Evolutionary conservation across 495 filamentous ascomycete species (phyloP), one percentile per base, ranked within the genome.

Genomic region (Daldinia childiae): DNA sequence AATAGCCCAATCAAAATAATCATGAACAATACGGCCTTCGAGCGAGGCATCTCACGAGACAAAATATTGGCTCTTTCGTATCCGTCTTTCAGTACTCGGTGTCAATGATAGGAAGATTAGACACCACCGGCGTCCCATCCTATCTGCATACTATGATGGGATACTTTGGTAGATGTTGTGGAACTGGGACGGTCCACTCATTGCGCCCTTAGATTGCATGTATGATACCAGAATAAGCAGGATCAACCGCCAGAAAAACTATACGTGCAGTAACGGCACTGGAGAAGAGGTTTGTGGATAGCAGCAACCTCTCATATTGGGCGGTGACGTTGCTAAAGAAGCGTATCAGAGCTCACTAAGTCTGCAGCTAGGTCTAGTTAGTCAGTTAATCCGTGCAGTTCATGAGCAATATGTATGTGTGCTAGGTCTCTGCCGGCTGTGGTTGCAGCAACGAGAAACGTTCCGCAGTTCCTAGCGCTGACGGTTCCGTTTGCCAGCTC

Each of bases 101-200:
- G n/a, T 17, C 30, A 30, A 27, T 55, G 58, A 64, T 58, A 57
- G 48, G 54, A 32, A 62, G 32, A 41, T 41, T 60, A 52, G 54
- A 59, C 48, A 72, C 11, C 14, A 36, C 61, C 32, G 24, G 59
- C 30, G 30, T 68, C 43, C 56, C 51, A 61, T 43, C 38, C 57
- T 41, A 48, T 69, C 58, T 69, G 62, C 58, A 69, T 73, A 58
- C 58, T 51, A 59, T 69, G 58, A 54, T 34, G 51, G 59, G 62
- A 73, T 66, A 69, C 62, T 62, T 48, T 73, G 66, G 62, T 66
- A 66, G 58, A 73, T 45, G 66, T 57, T 73, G 71, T 73, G 71
- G 62, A 73, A 73, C 71, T 54, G 58, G 27, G 21, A 73, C 66
- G 62, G 65, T 66, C 71, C 71, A 73, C 66, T 51, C 62, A 55